Conservation (phyloP, 2,329 filamentous ascomycete genomes). For the Neonectria sp. region DNA sequence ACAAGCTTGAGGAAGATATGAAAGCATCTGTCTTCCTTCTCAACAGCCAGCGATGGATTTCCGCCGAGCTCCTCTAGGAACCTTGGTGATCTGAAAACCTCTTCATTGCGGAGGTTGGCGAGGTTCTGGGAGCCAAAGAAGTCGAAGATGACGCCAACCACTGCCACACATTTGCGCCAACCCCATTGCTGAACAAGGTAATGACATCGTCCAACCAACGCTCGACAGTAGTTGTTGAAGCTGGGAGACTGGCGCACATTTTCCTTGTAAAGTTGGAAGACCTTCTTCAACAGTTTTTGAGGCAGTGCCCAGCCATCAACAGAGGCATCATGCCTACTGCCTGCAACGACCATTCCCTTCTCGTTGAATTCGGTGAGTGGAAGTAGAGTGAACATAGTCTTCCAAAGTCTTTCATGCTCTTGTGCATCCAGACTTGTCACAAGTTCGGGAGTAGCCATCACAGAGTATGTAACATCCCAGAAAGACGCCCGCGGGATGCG, state of each 20-base stretch:
- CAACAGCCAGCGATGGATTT: constrained; percentile 63
- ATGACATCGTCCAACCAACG: constrained; percentile 73
- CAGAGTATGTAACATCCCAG: constrained; percentile 70
- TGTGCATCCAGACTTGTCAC: constrained; percentile 59
- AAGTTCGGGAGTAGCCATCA: constrained; percentile 55
- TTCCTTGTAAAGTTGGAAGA: constrained; percentile 72
- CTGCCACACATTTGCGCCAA: constrained; percentile 71
- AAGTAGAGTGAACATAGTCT: constrained; percentile 71
- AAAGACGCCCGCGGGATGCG: constrained; percentile 69
- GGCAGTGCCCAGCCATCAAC: constrained; percentile 74
- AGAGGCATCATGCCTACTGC: constrained; percentile 47
- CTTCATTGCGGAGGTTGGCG: constrained; percentile 75
- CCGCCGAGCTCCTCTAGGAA: constrained; percentile 71
- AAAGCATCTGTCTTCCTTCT: constrained; percentile 73
- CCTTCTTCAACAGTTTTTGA: constrained; percentile 68
- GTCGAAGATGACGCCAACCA: constrained; percentile 76
- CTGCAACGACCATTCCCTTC: constrained; percentile 62
- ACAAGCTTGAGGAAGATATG: constrained; percentile 78
- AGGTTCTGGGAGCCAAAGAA: constrained; percentile 76
- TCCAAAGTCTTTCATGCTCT: constrained; percentile 71
- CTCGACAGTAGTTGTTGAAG: constrained; percentile 77
- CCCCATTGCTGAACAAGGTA: constrained; percentile 76
- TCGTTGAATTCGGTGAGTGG: constrained; percentile 74
- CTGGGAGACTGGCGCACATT: constrained; percentile 69
- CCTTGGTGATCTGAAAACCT: constrained; percentile 71